Base-by-base conservation (phyloP, 768 basidiomycete genomes). In the Lentinula sp. region DNA sequence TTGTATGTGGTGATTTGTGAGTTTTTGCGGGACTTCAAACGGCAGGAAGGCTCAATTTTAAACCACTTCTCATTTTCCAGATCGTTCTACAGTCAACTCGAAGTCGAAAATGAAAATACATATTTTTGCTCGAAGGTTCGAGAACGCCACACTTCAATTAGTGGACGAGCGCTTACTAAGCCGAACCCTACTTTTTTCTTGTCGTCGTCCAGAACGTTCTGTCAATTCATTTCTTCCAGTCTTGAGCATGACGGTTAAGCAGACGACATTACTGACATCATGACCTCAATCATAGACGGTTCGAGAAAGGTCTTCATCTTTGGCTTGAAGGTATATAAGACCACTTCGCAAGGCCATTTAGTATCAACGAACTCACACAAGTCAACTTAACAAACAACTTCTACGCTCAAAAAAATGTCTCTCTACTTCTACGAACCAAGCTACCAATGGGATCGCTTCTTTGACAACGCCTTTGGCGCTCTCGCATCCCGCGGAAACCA, bases 361-460 rank as follows among this genome's bases (percentile, higher is more conserved):
- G 2, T 12, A 7, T 33, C 32, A 12, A 53, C 52, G 8, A 35
- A 7, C 6, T n/a, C 52, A 33, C 12, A 12, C 52, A 32, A n/a
- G n/a, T n/a, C 13, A 35, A 28, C 28, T 13, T 18, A 23, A 53
- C 36, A 55, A 37, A 33, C 6, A 13, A 32, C 6, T 23, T 18
- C 10, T 33, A 51, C 50, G 41, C 41, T 41, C 36, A 41, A 28
- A 9, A 46, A 59, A 37, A 62, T 69, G 61, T 71, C 68, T 60
- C 66, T 74, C 61, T 72, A 70, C 68, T 72, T 68, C 68, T 80
- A 81, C 70, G 79, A 80, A 39, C 79, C 79, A 43, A 72, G 73
- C 70, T 72, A 71, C 61, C 76, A 80, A 63, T 73, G 79, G 54
- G 77, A 79, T 20, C 79, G 77, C 65, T 69, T 81, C 64, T 74